phyloP scores from a whole-genome alignment of 2,329 filamentous ascomycete species.

The Lachnellula occidentalis region DNA sequence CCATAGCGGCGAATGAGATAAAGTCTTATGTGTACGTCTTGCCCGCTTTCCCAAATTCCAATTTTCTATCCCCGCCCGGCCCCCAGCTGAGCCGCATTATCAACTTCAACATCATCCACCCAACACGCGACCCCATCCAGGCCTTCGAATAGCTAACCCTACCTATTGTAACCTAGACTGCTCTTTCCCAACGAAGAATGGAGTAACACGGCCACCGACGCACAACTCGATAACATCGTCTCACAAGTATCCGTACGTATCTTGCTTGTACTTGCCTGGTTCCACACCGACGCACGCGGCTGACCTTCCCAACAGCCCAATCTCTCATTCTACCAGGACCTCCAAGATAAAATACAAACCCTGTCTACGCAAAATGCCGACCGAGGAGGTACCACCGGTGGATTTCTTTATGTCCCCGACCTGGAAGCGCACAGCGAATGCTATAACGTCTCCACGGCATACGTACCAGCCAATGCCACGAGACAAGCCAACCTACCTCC shows the following conservation, averaged over 20 bases:
- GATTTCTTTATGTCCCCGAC: conserved; percentile 80
- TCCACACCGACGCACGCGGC: background rate
- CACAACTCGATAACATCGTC: conserved; percentile 14
- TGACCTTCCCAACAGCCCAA: conserved; percentile 21
- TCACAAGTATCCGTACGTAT: conserved; percentile 24
- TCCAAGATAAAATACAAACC: conserved; percentile 64
- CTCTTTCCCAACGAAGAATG: conserved; percentile 29
- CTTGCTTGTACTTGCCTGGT: background rate
- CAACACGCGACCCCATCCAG: background rate
- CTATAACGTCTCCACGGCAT: conserved; percentile 53
- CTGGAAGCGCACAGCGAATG: conserved; percentile 56
- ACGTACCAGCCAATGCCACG: conserved; percentile 71
- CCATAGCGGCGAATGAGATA: conserved; percentile 24
- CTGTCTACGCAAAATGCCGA: conserved; percentile 64
- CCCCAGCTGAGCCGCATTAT: background rate
- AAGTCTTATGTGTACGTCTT: conserved; percentile 27
- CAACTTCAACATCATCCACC: background rate
- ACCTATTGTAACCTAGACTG: conserved; percentile 22
- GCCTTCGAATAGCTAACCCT: conserved; percentile 10
- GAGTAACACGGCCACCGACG: conserved; percentile 15
- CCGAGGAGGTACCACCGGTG: conserved; percentile 58
- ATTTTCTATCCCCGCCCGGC: background rate
- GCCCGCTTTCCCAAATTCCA: background rate
- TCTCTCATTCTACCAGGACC: conserved; percentile 25
- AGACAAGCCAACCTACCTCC: conserved; percentile 62